Base-by-base conservation (phyloP, 106 monocot genomes). In the Cymbidium sinense region DNA sequence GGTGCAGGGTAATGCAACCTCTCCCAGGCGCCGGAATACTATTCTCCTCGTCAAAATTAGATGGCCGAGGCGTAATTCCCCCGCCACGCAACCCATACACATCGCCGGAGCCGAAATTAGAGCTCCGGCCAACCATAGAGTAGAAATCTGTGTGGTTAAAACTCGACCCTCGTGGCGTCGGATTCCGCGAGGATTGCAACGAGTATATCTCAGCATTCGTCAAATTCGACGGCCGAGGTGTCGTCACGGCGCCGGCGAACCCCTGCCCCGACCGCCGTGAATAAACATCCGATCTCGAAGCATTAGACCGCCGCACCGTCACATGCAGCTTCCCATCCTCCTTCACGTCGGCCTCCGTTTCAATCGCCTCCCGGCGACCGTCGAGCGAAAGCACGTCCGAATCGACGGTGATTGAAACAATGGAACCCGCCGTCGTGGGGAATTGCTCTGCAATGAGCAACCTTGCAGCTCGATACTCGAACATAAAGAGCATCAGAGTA, bases 401-500 rank as follows among this genome's bases (percentile, higher is more conserved):
- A 55, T 95, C 95, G 20, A 92, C 95, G 36, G 80, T 78, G 67
- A 91, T 95, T 72, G 91, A 95, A 5, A 81, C 91, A 37, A 91
- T 91, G 75, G 86, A 79, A 5, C 77, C 89, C 9, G 91, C 91
- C 28, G 84, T 86, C 85, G 88, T 86, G 0, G 95, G 92, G 76
- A 92, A 90, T 85, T 92, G 92, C 83, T 92, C 95, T 23, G 92
- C 78, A 52, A 95, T 92, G 75, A 90, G 90, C 3, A 90, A 41
- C 64, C 78, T 70, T 0, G 92, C 95, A 28, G 86, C 95, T 41
- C 95, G 87, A 81, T 82, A 95, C 91, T 91, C 91, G 79, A 89
- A 95, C 88, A 95, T 84, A 83, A 95, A 95, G 34, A 95, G 85
- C 95, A 95, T 95, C 54, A 95, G 78, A 1, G 95, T 95, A 86